Evolutionary conservation across 345 rosid genomes (phyloP).

Genomic region (Populus deltoides): DNA sequence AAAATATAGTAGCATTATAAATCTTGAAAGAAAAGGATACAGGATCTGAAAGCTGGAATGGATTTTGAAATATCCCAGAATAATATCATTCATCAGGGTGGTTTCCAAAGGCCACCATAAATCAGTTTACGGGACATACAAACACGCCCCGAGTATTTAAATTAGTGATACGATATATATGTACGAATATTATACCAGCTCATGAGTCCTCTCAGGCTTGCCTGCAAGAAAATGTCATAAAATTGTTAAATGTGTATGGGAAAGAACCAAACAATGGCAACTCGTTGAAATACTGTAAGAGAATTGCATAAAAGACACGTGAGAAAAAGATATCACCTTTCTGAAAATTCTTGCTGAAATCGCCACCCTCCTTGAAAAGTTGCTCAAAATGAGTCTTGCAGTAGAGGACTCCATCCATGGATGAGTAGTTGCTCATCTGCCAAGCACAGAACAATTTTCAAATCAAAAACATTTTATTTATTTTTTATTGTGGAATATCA

Average conservation of each 20-base stretch:
- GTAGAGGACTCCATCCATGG: constrained; percentile 96
- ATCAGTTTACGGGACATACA: neutral
- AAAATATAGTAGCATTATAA: neutral
- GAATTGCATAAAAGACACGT: neutral
- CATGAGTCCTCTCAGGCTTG: constrained; percentile 31
- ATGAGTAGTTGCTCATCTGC: constrained; percentile 97
- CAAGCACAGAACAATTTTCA: neutral
- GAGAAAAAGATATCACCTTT: constrained; percentile 36
- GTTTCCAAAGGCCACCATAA: neutral
- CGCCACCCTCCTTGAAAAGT: constrained; percentile 97
- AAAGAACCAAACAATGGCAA: neutral
- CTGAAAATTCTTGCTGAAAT: constrained; percentile 94
- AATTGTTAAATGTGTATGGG: neutral
- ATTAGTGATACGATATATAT: neutral
- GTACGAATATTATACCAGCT: constrained; percentile 44
- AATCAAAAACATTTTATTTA: neutral
- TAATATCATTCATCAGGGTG: neutral
- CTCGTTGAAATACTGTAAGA: neutral
- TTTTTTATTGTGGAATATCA: neutral
- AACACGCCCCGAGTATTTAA: neutral
- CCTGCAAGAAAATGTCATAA: constrained; percentile 15
- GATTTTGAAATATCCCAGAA: neutral
- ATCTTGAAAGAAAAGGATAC: neutral
- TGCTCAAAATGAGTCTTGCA: constrained; percentile 98
- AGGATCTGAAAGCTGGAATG: neutral